Percentiles rank a stretch among this genome's conserved stretches.
phyloP scores from a whole-genome alignment of 169 alveolate species.

The Plasmodium sp. region DNA sequence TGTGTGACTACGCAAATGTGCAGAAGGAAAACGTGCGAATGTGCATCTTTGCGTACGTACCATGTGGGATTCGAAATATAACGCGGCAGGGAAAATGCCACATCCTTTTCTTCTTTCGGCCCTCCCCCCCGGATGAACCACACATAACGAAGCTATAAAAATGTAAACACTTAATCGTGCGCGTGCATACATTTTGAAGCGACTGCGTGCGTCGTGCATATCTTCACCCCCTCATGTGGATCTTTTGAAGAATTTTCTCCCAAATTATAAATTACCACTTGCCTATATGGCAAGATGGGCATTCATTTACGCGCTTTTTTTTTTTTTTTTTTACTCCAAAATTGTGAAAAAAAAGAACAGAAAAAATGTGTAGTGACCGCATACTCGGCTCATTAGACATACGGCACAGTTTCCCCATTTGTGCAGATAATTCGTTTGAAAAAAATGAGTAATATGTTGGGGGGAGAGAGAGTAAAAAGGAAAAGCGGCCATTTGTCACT shows the following conservation, averaged over 20 bases:
- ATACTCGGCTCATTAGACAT: conserved; percentile 1
- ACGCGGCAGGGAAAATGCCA: not conserved
- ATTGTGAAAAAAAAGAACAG: not conserved
- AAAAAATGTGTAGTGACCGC: not conserved
- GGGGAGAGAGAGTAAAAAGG: not conserved
- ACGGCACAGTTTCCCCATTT: not conserved
- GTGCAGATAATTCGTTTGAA: not conserved
- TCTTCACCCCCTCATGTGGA: not conserved
- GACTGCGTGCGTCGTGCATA: not conserved
- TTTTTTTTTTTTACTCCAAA: not conserved
- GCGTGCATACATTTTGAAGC: not conserved
- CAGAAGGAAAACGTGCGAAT: not conserved
- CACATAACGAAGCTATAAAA: not conserved
- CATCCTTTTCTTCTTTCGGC: not conserved
- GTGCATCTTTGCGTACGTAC: not conserved
- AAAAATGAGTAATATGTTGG: not conserved
- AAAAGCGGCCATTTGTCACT: not conserved
- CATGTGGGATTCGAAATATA: not conserved
- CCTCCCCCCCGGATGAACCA: not conserved
- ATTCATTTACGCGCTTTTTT: not conserved
- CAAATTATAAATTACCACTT: not conserved
- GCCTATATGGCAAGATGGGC: not conserved
- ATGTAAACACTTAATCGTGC: not conserved
- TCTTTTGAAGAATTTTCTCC: not conserved
- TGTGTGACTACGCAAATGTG: not conserved